A percentile compares a stretch with the other conserved stretches of the same genome.
phyloP scores from a whole-genome alignment of 2,329 filamentous ascomycete genomes.

The Ceratocystis variospora region DNA sequence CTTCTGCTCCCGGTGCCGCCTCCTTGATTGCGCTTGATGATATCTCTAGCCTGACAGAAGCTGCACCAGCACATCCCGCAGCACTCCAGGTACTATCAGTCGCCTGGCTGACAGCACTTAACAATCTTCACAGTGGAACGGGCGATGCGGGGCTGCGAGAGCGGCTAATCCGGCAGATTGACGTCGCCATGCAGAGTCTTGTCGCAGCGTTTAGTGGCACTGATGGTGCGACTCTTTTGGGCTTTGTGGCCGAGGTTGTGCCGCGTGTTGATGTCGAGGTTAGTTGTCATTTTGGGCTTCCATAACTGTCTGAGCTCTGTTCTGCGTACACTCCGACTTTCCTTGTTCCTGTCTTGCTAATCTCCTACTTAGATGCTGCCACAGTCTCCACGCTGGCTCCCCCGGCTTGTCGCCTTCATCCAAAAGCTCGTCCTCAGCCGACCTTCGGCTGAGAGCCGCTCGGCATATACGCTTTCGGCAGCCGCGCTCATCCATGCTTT shows the following conservation, averaged over 20 bases:
- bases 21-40: conserved; percentile 38
- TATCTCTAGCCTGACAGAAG: conserved; percentile 41
- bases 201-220: conserved; percentile 43
- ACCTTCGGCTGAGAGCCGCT: conserved; percentile 41
- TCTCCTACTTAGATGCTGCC: conserved; percentile 34
- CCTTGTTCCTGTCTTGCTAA: neutral
- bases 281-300: conserved; percentile 21
- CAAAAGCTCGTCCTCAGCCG: conserved; percentile 40
- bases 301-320: neutral
- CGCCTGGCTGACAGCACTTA: conserved; percentile 41
- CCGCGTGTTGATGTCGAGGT: conserved; percentile 37
- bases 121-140: conserved; percentile 13
- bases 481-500: conserved; percentile 45
- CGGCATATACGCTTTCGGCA: conserved; percentile 45
- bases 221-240: conserved; percentile 45
- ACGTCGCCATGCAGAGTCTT: conserved; percentile 35
- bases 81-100: conserved; percentile 43
- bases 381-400: conserved; percentile 40
- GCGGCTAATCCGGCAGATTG: conserved; percentile 31
- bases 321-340: neutral
- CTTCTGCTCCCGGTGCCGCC: conserved; percentile 36
- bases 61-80: conserved; percentile 39
- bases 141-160: neutral
- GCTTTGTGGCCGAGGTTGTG: conserved; percentile 41
- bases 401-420: conserved; percentile 34